A percentile compares a stretch with the other conserved stretches of the same genome.
These are phyloP conservation scores for Metschnikowia baotianmanensis DNA, from an alignment of 805 yeast genomes.

Conservation along the genomic window DNA sequence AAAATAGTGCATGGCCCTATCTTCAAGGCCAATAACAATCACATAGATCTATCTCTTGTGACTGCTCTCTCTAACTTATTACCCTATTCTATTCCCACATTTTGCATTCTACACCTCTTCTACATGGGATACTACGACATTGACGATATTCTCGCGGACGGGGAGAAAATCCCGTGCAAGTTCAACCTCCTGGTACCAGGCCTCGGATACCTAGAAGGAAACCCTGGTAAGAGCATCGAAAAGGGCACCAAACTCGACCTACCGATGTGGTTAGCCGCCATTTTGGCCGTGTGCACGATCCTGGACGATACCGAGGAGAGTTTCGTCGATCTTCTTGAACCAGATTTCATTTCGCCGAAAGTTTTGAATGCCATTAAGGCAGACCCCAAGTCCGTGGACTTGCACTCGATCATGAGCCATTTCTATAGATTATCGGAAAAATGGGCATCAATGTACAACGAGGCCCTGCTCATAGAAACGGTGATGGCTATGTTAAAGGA, in stretches of 20 bases:
- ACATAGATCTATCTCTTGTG: no score
- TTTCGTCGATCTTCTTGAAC: slow-evolving; percentile 66
- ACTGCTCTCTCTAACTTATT: no score
- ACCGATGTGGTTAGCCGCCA: slow-evolving; percentile 87
- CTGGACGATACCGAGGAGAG: slow-evolving; percentile 41
- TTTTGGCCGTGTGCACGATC: slow-evolving; percentile 52
- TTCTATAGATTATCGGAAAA: slow-evolving; percentile 68
- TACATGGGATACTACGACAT: slow-evolving; percentile 58
- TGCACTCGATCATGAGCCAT: slow-evolving; percentile 62
- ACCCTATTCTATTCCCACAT: background rate
- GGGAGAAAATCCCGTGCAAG: slow-evolving; percentile 72
- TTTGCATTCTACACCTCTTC: background rate
- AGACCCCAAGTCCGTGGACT: slow-evolving; percentile 61
- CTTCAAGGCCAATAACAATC: no score
- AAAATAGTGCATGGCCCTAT: no score
- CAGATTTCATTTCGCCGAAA: slow-evolving; percentile 61
- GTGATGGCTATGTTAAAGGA: slow-evolving; percentile 53
- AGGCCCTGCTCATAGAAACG: slow-evolving; percentile 56
- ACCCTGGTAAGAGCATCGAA: slow-evolving; percentile 59
- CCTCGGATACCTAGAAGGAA: slow-evolving; percentile 81
- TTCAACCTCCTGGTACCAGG: slow-evolving; percentile 81
- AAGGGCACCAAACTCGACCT: slow-evolving; percentile 67
- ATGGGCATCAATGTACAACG: slow-evolving; percentile 75
- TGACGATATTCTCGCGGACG: slow-evolving; percentile 71
- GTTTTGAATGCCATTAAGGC: slow-evolving; percentile 83